Evolutionary conservation across 768 basidiomycete species (phyloP).

Genomic region (Auricularia sp.): DNA sequence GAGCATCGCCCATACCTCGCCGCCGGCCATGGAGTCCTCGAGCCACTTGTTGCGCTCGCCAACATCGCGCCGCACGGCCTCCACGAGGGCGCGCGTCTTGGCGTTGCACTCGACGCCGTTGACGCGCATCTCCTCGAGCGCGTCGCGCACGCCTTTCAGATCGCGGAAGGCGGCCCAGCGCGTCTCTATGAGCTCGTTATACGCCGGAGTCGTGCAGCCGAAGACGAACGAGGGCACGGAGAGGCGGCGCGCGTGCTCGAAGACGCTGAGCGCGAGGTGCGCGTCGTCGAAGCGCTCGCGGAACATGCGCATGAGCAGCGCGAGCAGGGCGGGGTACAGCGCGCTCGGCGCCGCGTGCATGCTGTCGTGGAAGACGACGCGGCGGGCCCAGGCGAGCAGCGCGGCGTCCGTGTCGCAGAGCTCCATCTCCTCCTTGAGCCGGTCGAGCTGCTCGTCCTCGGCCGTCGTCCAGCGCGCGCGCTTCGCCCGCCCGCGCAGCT

Average conservation of each 20-base stretch:
- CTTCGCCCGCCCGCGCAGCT: slow-evolving; percentile 42
- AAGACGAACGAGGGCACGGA: slow-evolving; percentile 77
- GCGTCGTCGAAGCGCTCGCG: slow-evolving; percentile 73
- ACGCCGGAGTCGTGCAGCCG: slow-evolving; percentile 80
- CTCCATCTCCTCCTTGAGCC: slow-evolving; percentile 64
- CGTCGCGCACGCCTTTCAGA: slow-evolving; percentile 58
- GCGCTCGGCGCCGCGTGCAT: slow-evolving; percentile 39
- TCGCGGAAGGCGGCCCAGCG: slow-evolving; percentile 81
- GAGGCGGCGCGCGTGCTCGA: slow-evolving; percentile 64
- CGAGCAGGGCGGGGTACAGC: slow-evolving; percentile 66
- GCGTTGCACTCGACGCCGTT: slow-evolving; percentile 64
- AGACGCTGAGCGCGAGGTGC: slow-evolving; percentile 70
- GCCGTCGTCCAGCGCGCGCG: slow-evolving; percentile 41
- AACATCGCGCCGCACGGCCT: slow-evolving; percentile 52
- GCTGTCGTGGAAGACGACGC: slow-evolving; percentile 53
- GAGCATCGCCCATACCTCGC: slow-evolving; percentile 45
- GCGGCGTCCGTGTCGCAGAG: slow-evolving; percentile 56
- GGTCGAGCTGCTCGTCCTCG: slow-evolving; percentile 47
- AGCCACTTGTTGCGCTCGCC: slow-evolving; percentile 43
- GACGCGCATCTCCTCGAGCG: slow-evolving; percentile 70
- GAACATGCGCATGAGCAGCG: slow-evolving; percentile 66
- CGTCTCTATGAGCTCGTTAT: slow-evolving; percentile 82
- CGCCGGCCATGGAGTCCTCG: slow-evolving; percentile 36
- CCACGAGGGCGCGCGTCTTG: slow-evolving; percentile 51
- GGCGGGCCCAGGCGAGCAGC: slow-evolving; percentile 62